These are phyloP conservation scores for Intubia oerlemansii DNA, from an alignment of 2,329 filamentous ascomycete genomes.

Conservation along the genomic window DNA sequence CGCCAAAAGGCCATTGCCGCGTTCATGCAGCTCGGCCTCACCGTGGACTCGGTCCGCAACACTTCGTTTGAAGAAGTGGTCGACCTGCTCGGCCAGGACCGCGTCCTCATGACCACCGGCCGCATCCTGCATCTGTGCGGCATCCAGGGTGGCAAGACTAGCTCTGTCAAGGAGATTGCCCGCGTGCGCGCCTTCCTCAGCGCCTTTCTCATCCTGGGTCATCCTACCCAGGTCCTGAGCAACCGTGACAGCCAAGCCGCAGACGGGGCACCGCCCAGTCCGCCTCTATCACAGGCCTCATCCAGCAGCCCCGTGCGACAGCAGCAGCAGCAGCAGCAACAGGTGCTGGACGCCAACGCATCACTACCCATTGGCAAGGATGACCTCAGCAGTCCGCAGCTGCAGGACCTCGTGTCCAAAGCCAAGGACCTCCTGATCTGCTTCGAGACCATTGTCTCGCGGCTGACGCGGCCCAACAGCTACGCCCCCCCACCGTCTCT, in stretches of 20 bases:
- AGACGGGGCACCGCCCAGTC: background rate
- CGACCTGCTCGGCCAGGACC: conserved; percentile 42
- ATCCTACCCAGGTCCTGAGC: conserved; percentile 57
- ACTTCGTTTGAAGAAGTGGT: conserved; percentile 58
- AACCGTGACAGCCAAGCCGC: conserved; percentile 31
- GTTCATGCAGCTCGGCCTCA: conserved; percentile 45
- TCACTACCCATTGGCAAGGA: conserved; percentile 20
- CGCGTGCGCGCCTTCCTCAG: conserved; percentile 57
- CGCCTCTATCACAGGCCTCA: too few relatives aligned
- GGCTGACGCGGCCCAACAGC: conserved; percentile 42
- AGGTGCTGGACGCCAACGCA: conserved; percentile 14
- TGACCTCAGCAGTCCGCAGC: conserved; percentile 31
- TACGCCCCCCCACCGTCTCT: conserved; percentile 44
- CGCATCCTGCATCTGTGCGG: conserved; percentile 48
- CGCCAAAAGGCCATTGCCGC: conserved; percentile 39
- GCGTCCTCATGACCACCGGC: conserved; percentile 43
- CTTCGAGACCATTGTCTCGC: conserved; percentile 54
- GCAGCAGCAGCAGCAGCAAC: too few relatives aligned
- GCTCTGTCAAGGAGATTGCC: conserved; percentile 46
- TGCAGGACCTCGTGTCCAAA: conserved; percentile 55
- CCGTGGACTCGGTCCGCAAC: conserved; percentile 46
- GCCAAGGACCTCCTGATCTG: conserved; percentile 55
- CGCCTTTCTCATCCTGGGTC: conserved; percentile 59
- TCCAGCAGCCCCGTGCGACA: too few relatives aligned
- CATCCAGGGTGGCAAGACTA: conserved; percentile 39